Conservation (phyloP, 2,329 filamentous ascomycete genomes). For the Cyphellophora europaea region DNA sequence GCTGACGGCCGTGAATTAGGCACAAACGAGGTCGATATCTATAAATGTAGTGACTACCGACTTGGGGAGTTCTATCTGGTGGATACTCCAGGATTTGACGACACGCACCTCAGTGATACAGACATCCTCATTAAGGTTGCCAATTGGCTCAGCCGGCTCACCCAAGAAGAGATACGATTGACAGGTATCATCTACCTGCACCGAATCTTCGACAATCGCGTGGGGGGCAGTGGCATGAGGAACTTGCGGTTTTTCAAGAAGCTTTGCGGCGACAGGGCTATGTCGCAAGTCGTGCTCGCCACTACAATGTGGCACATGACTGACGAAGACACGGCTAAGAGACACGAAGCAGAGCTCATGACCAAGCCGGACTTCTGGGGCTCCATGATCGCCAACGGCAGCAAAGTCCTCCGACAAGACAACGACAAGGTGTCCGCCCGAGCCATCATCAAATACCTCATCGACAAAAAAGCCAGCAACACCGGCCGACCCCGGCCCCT, state of each 20-base stretch:
- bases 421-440: not conserved
- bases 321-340: not conserved
- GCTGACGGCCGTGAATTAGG: no score
- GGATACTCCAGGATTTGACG: slow-evolving; percentile 35
- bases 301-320: not conserved
- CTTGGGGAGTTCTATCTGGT: slow-evolving; percentile 20
- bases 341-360: not conserved
- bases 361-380: slow-evolving; percentile 2
- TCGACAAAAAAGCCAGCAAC: not conserved
- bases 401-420: slow-evolving; percentile 1
- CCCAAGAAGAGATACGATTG: slow-evolving; percentile 15
- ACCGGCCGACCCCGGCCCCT: not conserved
- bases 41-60: slow-evolving; percentile 10
- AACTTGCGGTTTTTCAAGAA: slow-evolving; percentile 30
- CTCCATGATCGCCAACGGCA: slow-evolving; percentile 1
- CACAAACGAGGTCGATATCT: slow-evolving; percentile 11
- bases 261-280: slow-evolving; percentile 25
- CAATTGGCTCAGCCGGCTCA: slow-evolving; percentile 20
- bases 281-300: not conserved
- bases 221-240: slow-evolving; percentile 23
- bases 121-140: slow-evolving; percentile 29
- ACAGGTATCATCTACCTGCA: slow-evolving; percentile 31
- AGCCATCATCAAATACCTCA: not conserved
- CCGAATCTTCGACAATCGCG: slow-evolving; percentile 25
- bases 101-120: slow-evolving; percentile 26